phyloP scores from a whole-genome alignment of 768 basidiomycete genomes.

The Xerocomellus intermedius region DNA sequence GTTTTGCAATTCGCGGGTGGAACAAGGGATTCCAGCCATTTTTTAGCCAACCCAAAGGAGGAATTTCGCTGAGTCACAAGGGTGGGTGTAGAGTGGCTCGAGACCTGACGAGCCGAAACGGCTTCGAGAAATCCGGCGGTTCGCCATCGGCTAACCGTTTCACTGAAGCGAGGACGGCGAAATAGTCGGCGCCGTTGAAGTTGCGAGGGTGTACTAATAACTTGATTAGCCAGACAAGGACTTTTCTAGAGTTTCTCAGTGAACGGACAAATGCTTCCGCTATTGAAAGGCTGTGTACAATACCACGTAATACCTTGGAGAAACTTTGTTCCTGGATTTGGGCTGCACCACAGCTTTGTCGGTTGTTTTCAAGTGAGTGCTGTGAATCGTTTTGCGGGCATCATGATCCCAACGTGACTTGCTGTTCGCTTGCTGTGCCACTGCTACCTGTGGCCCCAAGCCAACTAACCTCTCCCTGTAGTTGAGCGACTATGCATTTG shows the following conservation, averaged over 20 bases:
- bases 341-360: constrained; percentile 4
- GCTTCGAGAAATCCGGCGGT: too few relatives aligned
- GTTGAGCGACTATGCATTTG: background rate
- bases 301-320: background rate
- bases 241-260: background rate
- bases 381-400: background rate
- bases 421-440: constrained; percentile 17
- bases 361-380: background rate
- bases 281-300: background rate
- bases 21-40: background rate
- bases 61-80: too few relatives aligned
- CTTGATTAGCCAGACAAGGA: background rate
- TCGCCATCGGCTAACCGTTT: too few relatives aligned
- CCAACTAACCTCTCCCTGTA: too few relatives aligned
- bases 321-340: background rate
- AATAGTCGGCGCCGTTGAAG: constrained; percentile 17
- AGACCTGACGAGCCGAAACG: background rate
- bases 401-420: background rate
- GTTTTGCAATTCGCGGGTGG: too few relatives aligned
- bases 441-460: background rate
- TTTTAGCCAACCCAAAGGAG: too few relatives aligned
- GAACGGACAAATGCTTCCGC: background rate
- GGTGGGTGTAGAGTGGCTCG: background rate
- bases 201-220: constrained; percentile 4
- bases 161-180: background rate